These are phyloP conservation scores for Aspergillus ellipticus DNA, from an alignment of 495 filamentous ascomycete genomes.

Conservation along the genomic window DNA sequence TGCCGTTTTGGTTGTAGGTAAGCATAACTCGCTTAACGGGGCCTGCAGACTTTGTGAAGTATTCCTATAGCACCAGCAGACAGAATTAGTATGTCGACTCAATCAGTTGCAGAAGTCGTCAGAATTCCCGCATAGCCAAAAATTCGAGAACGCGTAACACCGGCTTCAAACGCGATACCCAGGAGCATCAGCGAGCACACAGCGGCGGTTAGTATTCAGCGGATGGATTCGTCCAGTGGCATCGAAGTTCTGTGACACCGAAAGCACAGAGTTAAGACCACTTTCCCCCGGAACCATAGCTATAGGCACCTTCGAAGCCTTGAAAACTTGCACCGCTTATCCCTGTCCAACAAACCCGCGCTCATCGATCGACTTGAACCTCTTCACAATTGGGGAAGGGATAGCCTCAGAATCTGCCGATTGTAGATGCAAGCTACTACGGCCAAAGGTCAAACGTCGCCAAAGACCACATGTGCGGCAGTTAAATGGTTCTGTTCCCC, in stretches of 20 bases:
- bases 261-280: not conserved
- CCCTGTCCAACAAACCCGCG: not conserved
- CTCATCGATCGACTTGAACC: not conserved
- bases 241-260: not conserved
- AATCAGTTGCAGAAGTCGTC: slow-evolving; percentile 16
- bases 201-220: slow-evolving; percentile 51
- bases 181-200: slow-evolving; percentile 69
- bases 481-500: not conserved
- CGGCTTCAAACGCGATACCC: slow-evolving; percentile 25
- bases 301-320: not conserved
- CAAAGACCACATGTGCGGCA: not conserved
- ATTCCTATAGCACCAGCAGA: slow-evolving; percentile 70
- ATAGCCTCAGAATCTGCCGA: not conserved
- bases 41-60: slow-evolving; percentile 83
- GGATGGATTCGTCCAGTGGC: not conserved
- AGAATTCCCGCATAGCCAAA: slow-evolving; percentile 22
- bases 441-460: not conserved
- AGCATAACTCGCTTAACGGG: slow-evolving; percentile 83
- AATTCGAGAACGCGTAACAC: slow-evolving; percentile 26
- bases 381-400: not conserved
- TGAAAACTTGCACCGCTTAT: not conserved
- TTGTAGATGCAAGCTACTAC: not conserved
- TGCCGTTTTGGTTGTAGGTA: slow-evolving; percentile 87
- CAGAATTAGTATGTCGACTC: slow-evolving; percentile 40
- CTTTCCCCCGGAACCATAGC: not conserved